phyloP scores from a whole-genome alignment of 495 filamentous ascomycete genomes.

The Cenococcum geophilum region DNA sequence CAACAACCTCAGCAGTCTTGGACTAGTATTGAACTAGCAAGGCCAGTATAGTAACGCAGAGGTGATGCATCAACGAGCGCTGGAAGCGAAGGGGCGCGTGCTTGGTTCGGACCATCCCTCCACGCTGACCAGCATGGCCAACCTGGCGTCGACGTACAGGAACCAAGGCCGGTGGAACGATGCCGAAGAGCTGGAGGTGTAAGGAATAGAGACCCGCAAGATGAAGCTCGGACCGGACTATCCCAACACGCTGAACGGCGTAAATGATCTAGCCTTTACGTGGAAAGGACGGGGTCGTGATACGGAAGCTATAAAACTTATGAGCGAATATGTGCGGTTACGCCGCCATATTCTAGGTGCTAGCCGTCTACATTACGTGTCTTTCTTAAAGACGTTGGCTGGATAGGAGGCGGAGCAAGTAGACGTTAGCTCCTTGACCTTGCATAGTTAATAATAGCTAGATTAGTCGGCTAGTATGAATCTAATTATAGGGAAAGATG shows the following conservation, averaged over 20 bases:
- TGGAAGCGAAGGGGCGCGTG: slow-evolving; percentile 1
- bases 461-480: slow-evolving; percentile 14
- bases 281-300: slow-evolving; percentile 16
- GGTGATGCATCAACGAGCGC: no score
- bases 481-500: slow-evolving; percentile 12
- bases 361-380: slow-evolving; percentile 28
- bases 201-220: slow-evolving; percentile 10
- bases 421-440: slow-evolving; percentile 7
- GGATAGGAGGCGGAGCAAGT: slow-evolving; percentile 22
- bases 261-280: slow-evolving; percentile 1
- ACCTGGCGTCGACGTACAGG: background rate
- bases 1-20: slow-evolving; percentile 9
- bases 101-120: background rate
- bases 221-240: slow-evolving; percentile 5
- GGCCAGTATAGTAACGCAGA: no score
- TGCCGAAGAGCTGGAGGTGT: slow-evolving; percentile 10
- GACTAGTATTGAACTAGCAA: background rate
- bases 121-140: background rate
- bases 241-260: slow-evolving; percentile 1
- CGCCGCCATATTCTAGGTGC: slow-evolving; percentile 20
- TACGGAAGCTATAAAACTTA: slow-evolving; percentile 28
- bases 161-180: slow-evolving; percentile 10
- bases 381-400: slow-evolving; percentile 21
- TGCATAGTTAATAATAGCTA: slow-evolving; percentile 11
- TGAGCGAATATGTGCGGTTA: slow-evolving; percentile 27